phyloP scores from a whole-genome alignment of 2,329 filamentous ascomycete genomes.

The Alternaria novae-zelandiae region DNA sequence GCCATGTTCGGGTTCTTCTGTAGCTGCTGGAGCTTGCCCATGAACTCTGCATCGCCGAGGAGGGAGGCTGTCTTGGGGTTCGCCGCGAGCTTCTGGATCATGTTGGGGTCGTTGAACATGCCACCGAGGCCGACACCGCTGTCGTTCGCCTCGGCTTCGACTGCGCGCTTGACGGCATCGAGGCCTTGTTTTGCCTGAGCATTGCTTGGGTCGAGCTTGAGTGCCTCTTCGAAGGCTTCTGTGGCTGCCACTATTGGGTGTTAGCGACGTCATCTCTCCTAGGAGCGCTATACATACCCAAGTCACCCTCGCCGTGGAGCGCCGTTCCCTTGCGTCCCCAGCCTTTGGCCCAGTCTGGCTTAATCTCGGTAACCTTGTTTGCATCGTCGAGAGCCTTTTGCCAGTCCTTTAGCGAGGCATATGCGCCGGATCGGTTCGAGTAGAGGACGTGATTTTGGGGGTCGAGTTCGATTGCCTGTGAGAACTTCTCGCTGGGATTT shows the following conservation, averaged over 20 bases:
- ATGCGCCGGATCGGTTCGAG: conserved; percentile 89
- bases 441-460: conserved; percentile 94
- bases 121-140: conserved; percentile 78
- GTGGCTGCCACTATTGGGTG: conserved; percentile 68
- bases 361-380: conserved; percentile 89
- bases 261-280: conserved; percentile 16
- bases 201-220: conserved; percentile 91
- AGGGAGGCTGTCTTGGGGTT: conserved; percentile 91
- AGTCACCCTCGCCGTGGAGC: conserved; percentile 83
- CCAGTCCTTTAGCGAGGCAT: conserved; percentile 91
- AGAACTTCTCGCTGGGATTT: conserved; percentile 80
- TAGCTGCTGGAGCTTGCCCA: conserved; percentile 84
- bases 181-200: conserved; percentile 90
- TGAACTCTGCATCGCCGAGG: conserved; percentile 84
- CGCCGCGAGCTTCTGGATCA: conserved; percentile 86
- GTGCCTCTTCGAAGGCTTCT: conserved; percentile 91
- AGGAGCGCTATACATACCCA: conserved; percentile 57
- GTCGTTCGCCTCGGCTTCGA: conserved; percentile 75
- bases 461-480: conserved; percentile 87
- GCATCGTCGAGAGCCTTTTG: conserved; percentile 85
- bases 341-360: conserved; percentile 97
- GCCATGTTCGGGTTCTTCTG: conserved; percentile 81
- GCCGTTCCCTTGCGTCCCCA: conserved; percentile 94
- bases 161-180: conserved; percentile 83
- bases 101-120: conserved; percentile 92